These are phyloP conservation scores for Paxillus rubicundulus DNA, from an alignment of 768 basidiomycete genomes.

Conservation along the genomic window DNA sequence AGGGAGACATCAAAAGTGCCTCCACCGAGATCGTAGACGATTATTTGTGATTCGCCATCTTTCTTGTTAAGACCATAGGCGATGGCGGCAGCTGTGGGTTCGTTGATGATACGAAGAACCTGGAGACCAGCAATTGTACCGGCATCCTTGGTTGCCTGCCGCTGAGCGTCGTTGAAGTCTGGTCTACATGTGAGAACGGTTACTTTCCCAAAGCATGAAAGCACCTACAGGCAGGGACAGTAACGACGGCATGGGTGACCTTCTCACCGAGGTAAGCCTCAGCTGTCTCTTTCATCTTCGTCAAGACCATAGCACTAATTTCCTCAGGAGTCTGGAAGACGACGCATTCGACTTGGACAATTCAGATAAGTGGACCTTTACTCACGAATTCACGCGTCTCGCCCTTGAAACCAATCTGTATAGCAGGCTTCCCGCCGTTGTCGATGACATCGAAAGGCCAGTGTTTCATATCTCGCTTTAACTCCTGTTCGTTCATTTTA, in stretches of 20 bases:
- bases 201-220: background rate
- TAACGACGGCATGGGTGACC: slow-evolving; percentile 97
- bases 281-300: slow-evolving; percentile 99
- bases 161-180: slow-evolving; percentile 99
- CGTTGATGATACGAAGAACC: slow-evolving; percentile 97
- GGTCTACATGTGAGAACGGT: slow-evolving; percentile 36
- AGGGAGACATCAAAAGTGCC: slow-evolving; percentile 99
- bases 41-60: slow-evolving; percentile 89
- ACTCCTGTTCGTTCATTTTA: slow-evolving; percentile 75
- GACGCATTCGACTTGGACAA: background rate
- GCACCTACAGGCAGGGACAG: slow-evolving; percentile 89
- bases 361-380: slow-evolving; percentile 9
- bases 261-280: slow-evolving; percentile 96
- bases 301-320: slow-evolving; percentile 91
- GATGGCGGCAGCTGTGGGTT: slow-evolving; percentile 96
- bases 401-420: slow-evolving; percentile 76
- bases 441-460: slow-evolving; percentile 86
- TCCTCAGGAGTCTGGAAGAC: slow-evolving; percentile 80
- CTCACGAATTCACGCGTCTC: slow-evolving; percentile 81
- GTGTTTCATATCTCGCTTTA: slow-evolving; percentile 83
- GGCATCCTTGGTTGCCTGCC: slow-evolving; percentile 98
- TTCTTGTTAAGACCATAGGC: slow-evolving; percentile 99
- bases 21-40: slow-evolving; percentile 97
- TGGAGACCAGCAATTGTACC: slow-evolving; percentile 92
- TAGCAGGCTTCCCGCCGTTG: slow-evolving; percentile 76